phyloP scores from a whole-genome alignment of 2,329 filamentous ascomycete genomes.

The Penicillium palitans region DNA sequence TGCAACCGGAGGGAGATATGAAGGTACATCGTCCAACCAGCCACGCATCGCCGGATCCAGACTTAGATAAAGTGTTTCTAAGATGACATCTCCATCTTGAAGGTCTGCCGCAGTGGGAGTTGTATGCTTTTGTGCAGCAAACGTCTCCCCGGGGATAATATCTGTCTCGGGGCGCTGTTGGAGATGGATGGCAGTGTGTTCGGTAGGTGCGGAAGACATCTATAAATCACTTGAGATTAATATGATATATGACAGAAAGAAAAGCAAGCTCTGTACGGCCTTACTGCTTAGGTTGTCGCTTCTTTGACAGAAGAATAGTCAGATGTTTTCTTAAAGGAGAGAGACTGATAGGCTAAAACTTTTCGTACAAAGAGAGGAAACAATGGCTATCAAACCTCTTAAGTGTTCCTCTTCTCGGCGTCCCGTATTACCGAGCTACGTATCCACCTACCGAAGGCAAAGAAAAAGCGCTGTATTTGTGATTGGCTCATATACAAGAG shows the following conservation, averaged over 20 bases:
- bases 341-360: too few species aligned
- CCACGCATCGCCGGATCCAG: neutral
- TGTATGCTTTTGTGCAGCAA: neutral
- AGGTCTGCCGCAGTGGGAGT: neutral
- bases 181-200: neutral
- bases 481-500: neutral
- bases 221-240: neutral
- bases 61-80: neutral
- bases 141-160: neutral
- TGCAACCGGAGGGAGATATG: neutral
- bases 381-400: too few species aligned
- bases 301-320: conserved; percentile 36
- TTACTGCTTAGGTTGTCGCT: neutral
- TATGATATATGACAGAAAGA: neutral
- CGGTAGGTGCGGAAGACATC: neutral
- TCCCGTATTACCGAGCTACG: neutral
- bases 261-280: neutral
- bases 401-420: too few species aligned
- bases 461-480: neutral
- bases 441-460: neutral
- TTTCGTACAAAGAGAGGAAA: neutral
- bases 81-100: neutral
- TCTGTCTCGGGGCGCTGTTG: neutral
- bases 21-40: neutral
- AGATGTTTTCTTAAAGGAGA: too few species aligned